phyloP scores from a whole-genome alignment of 1,284 basidiomycete genomes.

The Microbotryomycetes sp. region DNA sequence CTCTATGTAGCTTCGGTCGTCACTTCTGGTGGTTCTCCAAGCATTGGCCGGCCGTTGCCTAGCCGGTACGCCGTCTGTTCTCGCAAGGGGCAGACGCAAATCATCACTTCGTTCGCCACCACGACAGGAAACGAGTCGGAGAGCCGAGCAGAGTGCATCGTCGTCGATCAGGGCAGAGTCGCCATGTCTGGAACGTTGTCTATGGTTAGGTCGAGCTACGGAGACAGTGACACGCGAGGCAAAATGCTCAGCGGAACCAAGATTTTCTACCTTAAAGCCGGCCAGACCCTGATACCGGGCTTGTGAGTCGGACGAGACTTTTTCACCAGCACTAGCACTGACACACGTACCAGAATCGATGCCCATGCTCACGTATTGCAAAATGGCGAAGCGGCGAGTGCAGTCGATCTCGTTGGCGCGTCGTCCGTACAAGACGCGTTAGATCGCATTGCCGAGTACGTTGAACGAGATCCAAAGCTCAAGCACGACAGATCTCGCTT shows the following conservation, averaged over 20 bases:
- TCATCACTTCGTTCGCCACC: constrained; percentile 5
- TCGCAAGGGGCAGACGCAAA: neutral
- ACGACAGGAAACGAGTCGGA: constrained; percentile 3
- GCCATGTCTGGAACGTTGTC: constrained; percentile 2
- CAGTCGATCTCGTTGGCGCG: constrained; percentile 52
- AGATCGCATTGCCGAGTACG: constrained; percentile 55
- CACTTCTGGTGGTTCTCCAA: neutral
- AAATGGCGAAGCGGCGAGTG: constrained; percentile 61
- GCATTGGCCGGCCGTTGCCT: neutral
- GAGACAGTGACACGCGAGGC: constrained; percentile 22
- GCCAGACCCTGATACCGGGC: constrained; percentile 17
- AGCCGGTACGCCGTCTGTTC: constrained; percentile 20
- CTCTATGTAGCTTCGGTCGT: neutral
- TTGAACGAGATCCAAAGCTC: constrained; percentile 53
- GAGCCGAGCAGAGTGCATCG: constrained; percentile 17
- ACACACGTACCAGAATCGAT: constrained; percentile 44
- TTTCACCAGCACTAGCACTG: no score
- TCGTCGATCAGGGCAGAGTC: constrained; percentile 10
- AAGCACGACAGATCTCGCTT: constrained; percentile 50
- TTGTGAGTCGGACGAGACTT: neutral
- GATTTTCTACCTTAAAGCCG: constrained; percentile 10
- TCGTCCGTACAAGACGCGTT: constrained; percentile 58
- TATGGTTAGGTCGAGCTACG: constrained; percentile 15
- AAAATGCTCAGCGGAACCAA: constrained; percentile 9
- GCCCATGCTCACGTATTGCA: constrained; percentile 68